Evolutionary conservation across 768 basidiomycete genomes (phyloP), one percentile per base, ranked within the genome.

Genomic region (Cyclocybe aegerita): DNA sequence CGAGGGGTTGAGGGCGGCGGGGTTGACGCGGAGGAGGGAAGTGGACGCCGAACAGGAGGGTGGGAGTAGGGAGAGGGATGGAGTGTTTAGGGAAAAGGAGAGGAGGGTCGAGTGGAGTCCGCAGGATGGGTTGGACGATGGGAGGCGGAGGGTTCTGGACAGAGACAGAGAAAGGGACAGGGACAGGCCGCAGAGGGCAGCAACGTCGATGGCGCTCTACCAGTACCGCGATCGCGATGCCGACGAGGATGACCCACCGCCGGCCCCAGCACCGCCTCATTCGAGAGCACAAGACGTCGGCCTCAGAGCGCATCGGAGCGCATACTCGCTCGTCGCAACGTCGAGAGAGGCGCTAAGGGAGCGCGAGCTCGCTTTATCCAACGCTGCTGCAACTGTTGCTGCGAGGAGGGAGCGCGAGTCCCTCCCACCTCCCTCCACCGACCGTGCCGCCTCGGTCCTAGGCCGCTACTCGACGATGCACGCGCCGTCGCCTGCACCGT

Each of bases 1-100:
- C 3, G 86, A 90, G 64, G 82, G 82, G 11, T 60, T 91, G 50
- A 75, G 84, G 42, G 86, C 88, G 0, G 87, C 88, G 0, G 90
- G 89, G 8, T 69, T 90, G 49, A 76, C 74, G 30, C 60, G 75
- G 62, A 66, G 58, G 56, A 61, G 47, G 42, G 66, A 58, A 9
- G 59, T 55, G 34, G 62, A 50, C 30, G 48, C 14, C 39, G 49
- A 39, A 7, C 38, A 46, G 5, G 7, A 23, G 15, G 40, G 49
- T 41, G 55, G 52, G 5, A 30, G 31, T 36, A 43, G 52, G 17
- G 46, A 41, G 2, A 53, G 47, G 17, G 59, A 39, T 4, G 66
- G 69, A 46, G 53, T 67, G 32, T 70, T 65, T 53, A 56, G 51
- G 47, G 66, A 61, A 56, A 62, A 52, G 48, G 61, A 50, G 47